Base-by-base conservation (phyloP, 306 rosid species). In the Clitoria ternatea region DNA sequence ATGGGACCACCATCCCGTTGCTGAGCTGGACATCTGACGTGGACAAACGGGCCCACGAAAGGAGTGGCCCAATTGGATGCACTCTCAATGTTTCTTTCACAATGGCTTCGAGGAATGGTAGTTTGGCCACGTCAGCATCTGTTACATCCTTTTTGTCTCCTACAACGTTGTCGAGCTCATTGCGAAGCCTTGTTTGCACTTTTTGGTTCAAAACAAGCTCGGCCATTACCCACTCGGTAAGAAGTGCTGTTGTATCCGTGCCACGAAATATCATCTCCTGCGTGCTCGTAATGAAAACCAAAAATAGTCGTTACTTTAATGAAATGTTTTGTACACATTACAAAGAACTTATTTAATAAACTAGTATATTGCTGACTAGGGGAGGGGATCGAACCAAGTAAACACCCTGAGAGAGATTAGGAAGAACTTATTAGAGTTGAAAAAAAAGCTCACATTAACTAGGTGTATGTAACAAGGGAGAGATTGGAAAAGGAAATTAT, bases 231-330 rank as follows among this genome's bases (percentile, higher is more conserved):
- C 88, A 77, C 48, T 84, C 88, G 0, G 83, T 80, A 22, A 84
- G 54, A 49, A 84, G 85, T 13, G 85, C 85, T 1, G 77, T 70
- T 11, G 88, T 80, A 43, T 84, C 88, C 0, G 88, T 80, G 12
- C 88, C 88, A 50, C 88, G 83, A 43, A 84, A 84, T 53, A 84
- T 77, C 88, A 84, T 84, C 65, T 84, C 85, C 88, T 82, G 76
- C 72, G 47, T 0, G 11, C 0, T 29, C 14, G 23, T 33, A 7
- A 56, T 5, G 42, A 63, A 14, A 61, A 11, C 36, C 48, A 32
- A 45, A 2, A 27, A 27, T 3, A 66, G 13, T 24, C 65, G 6
- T 13, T 19, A 29, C 22, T 5, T 5, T 15, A 8, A 33, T 1
- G 27, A 15, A 35, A 60, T 60, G 9, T 10, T 33, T 60, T 4